phyloP scores from a whole-genome alignment of 2,329 filamentous ascomycete genomes.

The Pyrenochaeta sp. region DNA sequence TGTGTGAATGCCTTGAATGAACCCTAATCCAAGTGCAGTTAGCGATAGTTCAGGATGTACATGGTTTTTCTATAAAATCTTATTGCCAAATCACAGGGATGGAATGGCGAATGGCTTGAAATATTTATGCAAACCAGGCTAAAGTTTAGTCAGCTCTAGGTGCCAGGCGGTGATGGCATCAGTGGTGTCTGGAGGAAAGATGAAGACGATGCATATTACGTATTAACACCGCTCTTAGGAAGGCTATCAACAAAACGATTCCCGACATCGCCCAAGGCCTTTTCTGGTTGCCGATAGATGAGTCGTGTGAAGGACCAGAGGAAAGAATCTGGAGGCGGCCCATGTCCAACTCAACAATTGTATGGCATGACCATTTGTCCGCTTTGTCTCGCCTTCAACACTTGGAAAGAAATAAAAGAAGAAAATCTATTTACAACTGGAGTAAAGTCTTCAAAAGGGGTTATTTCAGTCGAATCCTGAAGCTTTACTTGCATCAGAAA shows the following conservation, averaged over 20 bases:
- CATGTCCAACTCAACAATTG: background rate
- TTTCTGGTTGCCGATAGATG: background rate
- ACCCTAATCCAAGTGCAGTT: no score
- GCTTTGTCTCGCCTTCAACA: slow-evolving; percentile 1
- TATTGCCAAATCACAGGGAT: no score
- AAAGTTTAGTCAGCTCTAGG: no score
- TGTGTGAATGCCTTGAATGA: no score
- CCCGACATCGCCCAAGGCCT: background rate
- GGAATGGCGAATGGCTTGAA: no score
- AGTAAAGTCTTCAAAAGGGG: slow-evolving; percentile 2
- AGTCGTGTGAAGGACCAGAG: background rate
- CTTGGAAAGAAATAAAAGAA: slow-evolving; percentile 15
- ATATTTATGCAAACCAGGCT: no score
- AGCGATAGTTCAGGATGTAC: no score
- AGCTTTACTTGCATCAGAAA: slow-evolving; percentile 9
- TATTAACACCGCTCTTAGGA: background rate
- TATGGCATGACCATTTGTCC: background rate
- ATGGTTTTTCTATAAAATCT: no score
- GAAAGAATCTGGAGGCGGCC: background rate
- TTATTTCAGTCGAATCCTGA: slow-evolving; percentile 5
- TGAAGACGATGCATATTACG: background rate
- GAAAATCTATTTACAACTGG: slow-evolving; percentile 22
- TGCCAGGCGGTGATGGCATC: no score
- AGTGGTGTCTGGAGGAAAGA: no score
- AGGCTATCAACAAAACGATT: background rate